Evolutionary conservation across 2,329 filamentous ascomycete species (phyloP).

Genomic region (Alternaria triticimaculans): DNA sequence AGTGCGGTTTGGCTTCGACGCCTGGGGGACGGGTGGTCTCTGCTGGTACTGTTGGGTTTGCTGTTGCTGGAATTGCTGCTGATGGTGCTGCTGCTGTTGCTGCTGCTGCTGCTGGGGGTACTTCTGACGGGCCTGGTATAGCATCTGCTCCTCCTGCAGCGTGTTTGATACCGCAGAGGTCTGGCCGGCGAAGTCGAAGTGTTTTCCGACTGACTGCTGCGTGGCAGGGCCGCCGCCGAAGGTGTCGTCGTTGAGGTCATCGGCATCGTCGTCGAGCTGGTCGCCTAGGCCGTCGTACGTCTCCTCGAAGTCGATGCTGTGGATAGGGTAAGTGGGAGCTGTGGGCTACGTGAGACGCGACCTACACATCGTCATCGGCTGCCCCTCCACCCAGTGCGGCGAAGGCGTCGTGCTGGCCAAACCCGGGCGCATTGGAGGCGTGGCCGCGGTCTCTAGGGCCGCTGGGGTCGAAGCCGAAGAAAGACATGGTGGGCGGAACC

Average conservation of each 20-base stretch:
- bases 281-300: slow-evolving; percentile 96
- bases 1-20: slow-evolving; percentile 70
- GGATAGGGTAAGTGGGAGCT: slow-evolving; percentile 53
- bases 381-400: slow-evolving; percentile 72
- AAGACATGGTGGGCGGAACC: slow-evolving; percentile 70
- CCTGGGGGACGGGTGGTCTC: slow-evolving; percentile 53
- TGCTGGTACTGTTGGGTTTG: slow-evolving; percentile 26
- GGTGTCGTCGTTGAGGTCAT: slow-evolving; percentile 96
- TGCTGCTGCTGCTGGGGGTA: slow-evolving; percentile 51
- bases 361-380: slow-evolving; percentile 67
- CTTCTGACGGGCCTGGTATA: slow-evolving; percentile 76
- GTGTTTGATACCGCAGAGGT: slow-evolving; percentile 86
- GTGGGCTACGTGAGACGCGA: slow-evolving; percentile 11
- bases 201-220: slow-evolving; percentile 73
- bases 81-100: background rate
- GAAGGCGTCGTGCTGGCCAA: slow-evolving; percentile 89
- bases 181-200: slow-evolving; percentile 96
- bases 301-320: slow-evolving; percentile 89
- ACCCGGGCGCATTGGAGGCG: slow-evolving; percentile 74
- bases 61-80: slow-evolving; percentile 36
- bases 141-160: slow-evolving; percentile 88
- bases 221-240: slow-evolving; percentile 66
- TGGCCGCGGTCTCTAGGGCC: slow-evolving; percentile 69
- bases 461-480: slow-evolving; percentile 84
- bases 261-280: slow-evolving; percentile 87